A percentile compares a stretch with the other conserved stretches of the same genome.
Conservation (phyloP, 805 yeast genomes). For the Candida nemodendra region DNA sequence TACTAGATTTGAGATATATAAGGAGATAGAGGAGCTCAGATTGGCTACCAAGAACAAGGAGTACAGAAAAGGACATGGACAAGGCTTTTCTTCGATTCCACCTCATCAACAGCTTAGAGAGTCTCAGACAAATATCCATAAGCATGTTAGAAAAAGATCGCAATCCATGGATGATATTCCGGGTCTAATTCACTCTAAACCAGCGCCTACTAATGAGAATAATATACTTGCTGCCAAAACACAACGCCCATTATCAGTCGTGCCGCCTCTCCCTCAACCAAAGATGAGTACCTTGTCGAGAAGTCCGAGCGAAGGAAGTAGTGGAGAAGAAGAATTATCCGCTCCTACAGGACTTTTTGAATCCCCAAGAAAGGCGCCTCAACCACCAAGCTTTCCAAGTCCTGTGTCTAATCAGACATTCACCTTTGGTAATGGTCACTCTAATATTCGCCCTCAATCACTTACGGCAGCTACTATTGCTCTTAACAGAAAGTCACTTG, state of each 20-base stretch:
- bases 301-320: slow-evolving; percentile 15
- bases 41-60: slow-evolving; percentile 24
- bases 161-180: slow-evolving; percentile 48
- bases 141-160: slow-evolving; percentile 48
- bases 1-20: slow-evolving; percentile 86
- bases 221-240: slow-evolving; percentile 6
- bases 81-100: slow-evolving; percentile 3
- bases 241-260: slow-evolving; percentile 21
- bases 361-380: slow-evolving; percentile 74
- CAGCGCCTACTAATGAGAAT: neutral
- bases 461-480: slow-evolving; percentile 4
- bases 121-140: slow-evolving; percentile 18
- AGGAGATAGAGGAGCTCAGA: slow-evolving; percentile 75
- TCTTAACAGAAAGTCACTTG: slow-evolving; percentile 11
- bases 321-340: slow-evolving; percentile 14
- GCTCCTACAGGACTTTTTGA: slow-evolving; percentile 38
- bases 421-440: slow-evolving; percentile 26
- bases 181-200: slow-evolving; percentile 2
- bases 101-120: slow-evolving; percentile 6
- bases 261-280: slow-evolving; percentile 17
- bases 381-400: slow-evolving; percentile 48
- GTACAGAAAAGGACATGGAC: slow-evolving; percentile 2
- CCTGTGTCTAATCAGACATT: slow-evolving; percentile 24
- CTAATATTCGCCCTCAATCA: slow-evolving; percentile 4
- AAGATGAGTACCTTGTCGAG: neutral